Conservation (phyloP, 768 basidiomycete genomes). For the Porpolomopsis calyptriformis region DNA sequence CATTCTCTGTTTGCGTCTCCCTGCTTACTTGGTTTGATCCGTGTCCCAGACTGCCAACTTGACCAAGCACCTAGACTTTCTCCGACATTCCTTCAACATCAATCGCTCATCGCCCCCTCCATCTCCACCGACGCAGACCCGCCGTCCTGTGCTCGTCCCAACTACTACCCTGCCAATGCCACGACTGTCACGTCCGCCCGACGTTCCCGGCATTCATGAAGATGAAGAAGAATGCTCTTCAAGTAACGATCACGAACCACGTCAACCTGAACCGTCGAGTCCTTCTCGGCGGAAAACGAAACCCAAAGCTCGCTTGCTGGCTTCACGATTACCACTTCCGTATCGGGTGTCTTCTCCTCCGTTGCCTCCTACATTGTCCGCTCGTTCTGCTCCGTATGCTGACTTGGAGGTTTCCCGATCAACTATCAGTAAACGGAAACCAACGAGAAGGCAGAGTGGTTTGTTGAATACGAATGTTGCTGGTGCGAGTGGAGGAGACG, state of each 20-base stretch:
- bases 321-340: slow-evolving; percentile 39
- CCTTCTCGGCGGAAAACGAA: slow-evolving; percentile 35
- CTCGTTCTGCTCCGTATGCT: slow-evolving; percentile 15
- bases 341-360: slow-evolving; percentile 32
- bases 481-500: background rate
- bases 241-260: slow-evolving; percentile 31
- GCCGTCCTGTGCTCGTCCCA: slow-evolving; percentile 34
- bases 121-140: slow-evolving; percentile 24
- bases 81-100: slow-evolving; percentile 54
- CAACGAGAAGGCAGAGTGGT: slow-evolving; percentile 41
- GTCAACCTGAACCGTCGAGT: slow-evolving; percentile 12
- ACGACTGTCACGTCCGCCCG: slow-evolving; percentile 56
- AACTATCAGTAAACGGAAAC: slow-evolving; percentile 24
- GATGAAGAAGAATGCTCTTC: slow-evolving; percentile 54
- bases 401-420: slow-evolving; percentile 18
- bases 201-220: slow-evolving; percentile 55
- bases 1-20: background rate
- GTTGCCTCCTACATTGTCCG: slow-evolving; percentile 15
- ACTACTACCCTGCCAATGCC: slow-evolving; percentile 37
- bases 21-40: background rate
- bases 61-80: slow-evolving; percentile 51
- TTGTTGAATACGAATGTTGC: slow-evolving; percentile 33
- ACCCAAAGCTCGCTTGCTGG: slow-evolving; percentile 37
- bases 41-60: slow-evolving; percentile 41
- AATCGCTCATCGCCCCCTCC: slow-evolving; percentile 32